Percentiles rank a stretch among this genome's conserved stretches.
These are phyloP conservation scores for Annulohypoxylon truncatum DNA, from an alignment of 2,329 filamentous ascomycete species.

Conservation along the genomic window DNA sequence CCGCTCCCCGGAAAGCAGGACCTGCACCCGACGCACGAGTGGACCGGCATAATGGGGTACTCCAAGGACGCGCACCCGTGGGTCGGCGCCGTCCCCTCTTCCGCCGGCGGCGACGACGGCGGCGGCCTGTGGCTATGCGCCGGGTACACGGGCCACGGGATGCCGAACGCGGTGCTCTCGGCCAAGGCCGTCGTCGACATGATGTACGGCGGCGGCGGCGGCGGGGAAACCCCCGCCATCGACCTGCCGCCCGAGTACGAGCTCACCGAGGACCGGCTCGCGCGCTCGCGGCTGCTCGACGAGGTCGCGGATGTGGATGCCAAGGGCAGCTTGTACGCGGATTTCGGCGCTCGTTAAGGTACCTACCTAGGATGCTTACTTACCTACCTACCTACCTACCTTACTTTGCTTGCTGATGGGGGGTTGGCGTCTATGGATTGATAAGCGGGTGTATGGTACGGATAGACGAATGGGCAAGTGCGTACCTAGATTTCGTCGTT, in stretches of 20 bases:
- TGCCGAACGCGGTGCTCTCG: conserved; percentile 77
- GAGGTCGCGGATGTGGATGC: conserved; percentile 32
- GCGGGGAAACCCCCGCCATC: conserved; percentile 53
- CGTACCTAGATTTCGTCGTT: too few relatives aligned
- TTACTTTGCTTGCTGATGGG: too few relatives aligned
- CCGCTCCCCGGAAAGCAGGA: conserved; percentile 51
- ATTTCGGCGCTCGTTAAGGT: conserved; percentile 23
- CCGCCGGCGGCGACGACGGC: conserved; percentile 63
- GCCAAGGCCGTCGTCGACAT: conserved; percentile 72
- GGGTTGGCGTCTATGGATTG: too few relatives aligned
- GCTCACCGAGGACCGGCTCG: conserved; percentile 50
- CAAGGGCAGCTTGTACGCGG: conserved; percentile 38
- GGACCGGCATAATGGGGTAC: conserved; percentile 86
- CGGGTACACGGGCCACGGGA: conserved; percentile 80
- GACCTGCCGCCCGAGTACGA: conserved; percentile 59
- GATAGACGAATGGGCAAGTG: neutral
- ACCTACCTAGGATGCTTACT: too few relatives aligned
- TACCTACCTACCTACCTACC: too few relatives aligned
- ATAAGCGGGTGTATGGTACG: too few relatives aligned
- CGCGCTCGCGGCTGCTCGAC: conserved; percentile 37
- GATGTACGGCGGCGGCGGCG: conserved; percentile 58
- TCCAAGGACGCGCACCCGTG: conserved; percentile 75
- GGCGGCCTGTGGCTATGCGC: conserved; percentile 71
- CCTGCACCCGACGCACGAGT: conserved; percentile 69
- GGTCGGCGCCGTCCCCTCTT: conserved; percentile 73